A percentile compares a stretch with the other conserved stretches of the same genome.
phyloP scores from a whole-genome alignment of 2,329 filamentous ascomycete species.

The Trichoderma afroharzianum region DNA sequence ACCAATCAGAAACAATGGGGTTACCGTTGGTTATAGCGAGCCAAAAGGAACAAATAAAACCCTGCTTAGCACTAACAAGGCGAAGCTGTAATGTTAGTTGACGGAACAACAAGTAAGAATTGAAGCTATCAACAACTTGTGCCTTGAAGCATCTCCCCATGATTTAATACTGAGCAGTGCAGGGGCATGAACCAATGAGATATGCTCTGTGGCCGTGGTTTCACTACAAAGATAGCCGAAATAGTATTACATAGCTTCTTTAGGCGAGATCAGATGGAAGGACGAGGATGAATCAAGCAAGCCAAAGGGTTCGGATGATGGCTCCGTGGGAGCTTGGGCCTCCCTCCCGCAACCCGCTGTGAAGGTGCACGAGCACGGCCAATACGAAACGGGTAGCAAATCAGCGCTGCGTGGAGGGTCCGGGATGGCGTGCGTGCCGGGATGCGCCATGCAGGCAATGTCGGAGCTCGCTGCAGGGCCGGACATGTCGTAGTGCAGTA shows the following conservation, averaged over 20 bases:
- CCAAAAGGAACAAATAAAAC: neutral
- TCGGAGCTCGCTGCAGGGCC: constrained; percentile 1
- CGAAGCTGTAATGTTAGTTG: neutral
- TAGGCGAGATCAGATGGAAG: neutral
- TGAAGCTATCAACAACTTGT: neutral
- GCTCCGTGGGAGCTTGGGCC: neutral
- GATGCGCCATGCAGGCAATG: constrained; percentile 11
- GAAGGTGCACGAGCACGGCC: neutral
- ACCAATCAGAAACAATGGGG: neutral
- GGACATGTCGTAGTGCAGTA: constrained; percentile 1
- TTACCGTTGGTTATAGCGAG: neutral
- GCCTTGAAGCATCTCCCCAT: neutral
- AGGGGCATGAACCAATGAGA: neutral
- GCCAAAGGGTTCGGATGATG: neutral
- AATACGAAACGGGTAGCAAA: neutral
- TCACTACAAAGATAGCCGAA: neutral
- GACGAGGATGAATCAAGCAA: neutral
- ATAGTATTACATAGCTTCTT: neutral
- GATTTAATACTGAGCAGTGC: neutral
- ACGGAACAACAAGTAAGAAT: neutral
- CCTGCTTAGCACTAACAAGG: neutral
- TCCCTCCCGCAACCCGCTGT: neutral
- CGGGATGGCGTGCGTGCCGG: constrained; percentile 4
- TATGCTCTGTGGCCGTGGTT: neutral
- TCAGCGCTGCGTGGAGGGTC: neutral